Base-by-base conservation (phyloP, 495 filamentous ascomycete genomes). In the Daldinia grandis region DNA sequence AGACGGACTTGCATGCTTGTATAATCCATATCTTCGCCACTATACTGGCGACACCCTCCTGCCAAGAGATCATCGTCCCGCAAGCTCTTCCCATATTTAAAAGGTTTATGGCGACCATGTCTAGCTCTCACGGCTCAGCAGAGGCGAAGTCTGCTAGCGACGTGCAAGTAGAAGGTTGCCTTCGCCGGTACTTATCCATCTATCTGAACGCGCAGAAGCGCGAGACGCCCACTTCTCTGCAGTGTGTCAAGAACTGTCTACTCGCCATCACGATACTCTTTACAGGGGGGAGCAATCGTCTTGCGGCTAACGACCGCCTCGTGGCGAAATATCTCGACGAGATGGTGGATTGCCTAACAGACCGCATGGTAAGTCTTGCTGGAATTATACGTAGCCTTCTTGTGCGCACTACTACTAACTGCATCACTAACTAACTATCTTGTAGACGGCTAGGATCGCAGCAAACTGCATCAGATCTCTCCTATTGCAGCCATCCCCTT, bases 21-120 rank as follows among this genome's bases (percentile, higher is more conserved):
- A 97, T 98, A 71, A 84, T 98, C 35, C 95, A 99, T 79, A 97
- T 98, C 25, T 98, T 98, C 76, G 90, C 90, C 44, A 97, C 92
- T 4, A 96, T 98, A 54, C 89, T 99, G 5, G 91, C 91, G 14
- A 97, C 93, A 0, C 89, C 91, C 1, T 83, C 90, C 27, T 98
- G 94, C 75, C 96, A 98, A 80, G 86, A 90, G 14, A 85, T 92
- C 21, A 92, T 98, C 42, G 92, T 98, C 1, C 94, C 96, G 1
- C 93, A 96, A 78, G 89, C 94, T 5, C 85, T 99, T 3, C 93
- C 95, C 0, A 96, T 94, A 40, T 90, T 99, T 78, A 93, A 93
- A 74, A 89, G 95, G 56, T 98, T 99, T 78, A 84, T 98, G 58
- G 85, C 87, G 55, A 89, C 84, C 73, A 91, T 95, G 75, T 88